phyloP scores from a whole-genome alignment of 768 basidiomycete species.

The Suillus sp. region DNA sequence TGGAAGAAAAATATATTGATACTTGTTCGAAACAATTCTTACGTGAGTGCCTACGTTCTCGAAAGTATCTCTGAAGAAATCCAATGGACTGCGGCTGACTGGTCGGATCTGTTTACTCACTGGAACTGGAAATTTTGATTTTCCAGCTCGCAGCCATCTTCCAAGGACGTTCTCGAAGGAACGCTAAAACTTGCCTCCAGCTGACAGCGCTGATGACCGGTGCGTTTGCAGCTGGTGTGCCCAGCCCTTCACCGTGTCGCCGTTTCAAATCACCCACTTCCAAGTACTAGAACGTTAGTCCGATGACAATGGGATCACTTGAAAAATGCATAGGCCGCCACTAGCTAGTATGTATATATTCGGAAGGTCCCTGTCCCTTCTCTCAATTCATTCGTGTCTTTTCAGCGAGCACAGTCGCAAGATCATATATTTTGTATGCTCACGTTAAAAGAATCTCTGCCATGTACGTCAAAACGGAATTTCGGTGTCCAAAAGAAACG shows the following conservation, averaged over 20 bases:
- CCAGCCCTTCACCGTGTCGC: neutral
- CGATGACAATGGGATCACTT: neutral
- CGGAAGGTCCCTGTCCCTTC: neutral
- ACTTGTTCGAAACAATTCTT: neutral
- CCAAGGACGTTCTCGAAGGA: neutral
- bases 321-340: neutral
- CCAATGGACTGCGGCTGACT: neutral
- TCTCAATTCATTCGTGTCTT: neutral
- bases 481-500: neutral
- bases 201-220: neutral
- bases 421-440: neutral
- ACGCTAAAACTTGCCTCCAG: slow-evolving; percentile 5
- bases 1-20: neutral
- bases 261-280: slow-evolving; percentile 1
- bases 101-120: neutral
- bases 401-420: neutral
- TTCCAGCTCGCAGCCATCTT: neutral
- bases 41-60: neutral
- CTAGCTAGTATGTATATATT: neutral
- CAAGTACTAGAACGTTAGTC: neutral
- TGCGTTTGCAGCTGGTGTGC: neutral
- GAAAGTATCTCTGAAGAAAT: neutral
- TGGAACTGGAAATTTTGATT: neutral
- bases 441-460: neutral
- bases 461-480: neutral